phyloP scores from a whole-genome alignment of 306 rosid species.

The Aeschynomene evenia region DNA sequence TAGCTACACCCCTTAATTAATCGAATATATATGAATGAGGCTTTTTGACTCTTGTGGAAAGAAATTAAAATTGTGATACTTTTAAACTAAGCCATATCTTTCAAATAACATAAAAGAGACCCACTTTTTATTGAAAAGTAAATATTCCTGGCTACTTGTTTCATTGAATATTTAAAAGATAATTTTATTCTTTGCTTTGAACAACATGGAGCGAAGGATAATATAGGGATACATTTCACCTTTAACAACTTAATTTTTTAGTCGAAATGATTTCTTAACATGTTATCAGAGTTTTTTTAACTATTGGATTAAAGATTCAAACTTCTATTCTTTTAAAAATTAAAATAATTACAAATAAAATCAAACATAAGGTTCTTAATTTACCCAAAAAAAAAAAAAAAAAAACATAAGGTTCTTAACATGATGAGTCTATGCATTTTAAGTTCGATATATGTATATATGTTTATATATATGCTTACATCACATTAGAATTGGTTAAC shows the following conservation, averaged over 20 bases:
- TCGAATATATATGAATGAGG: conserved; percentile 29
- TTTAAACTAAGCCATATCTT: conserved; percentile 3
- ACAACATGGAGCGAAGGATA: conserved; percentile 9
- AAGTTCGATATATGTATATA: too few species aligned
- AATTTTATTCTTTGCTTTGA: conserved; percentile 27
- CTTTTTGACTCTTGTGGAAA: conserved; percentile 33
- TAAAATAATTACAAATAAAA: too few species aligned
- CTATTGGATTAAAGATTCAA: too few species aligned
- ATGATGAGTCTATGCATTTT: too few species aligned
- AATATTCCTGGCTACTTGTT: conserved; percentile 16
- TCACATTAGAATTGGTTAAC: too few species aligned
- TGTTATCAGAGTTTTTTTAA: too few species aligned
- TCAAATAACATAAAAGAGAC: conserved; percentile 8
- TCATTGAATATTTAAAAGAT: conserved; percentile 35
- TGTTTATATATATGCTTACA: too few species aligned
- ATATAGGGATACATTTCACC: conserved; percentile 26
- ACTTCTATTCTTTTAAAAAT: too few species aligned
- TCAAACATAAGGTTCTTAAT: too few species aligned
- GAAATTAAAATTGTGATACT: not conserved
- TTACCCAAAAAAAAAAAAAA: too few species aligned
- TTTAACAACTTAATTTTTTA: not conserved
- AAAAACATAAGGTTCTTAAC: too few species aligned
- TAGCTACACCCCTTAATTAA: conserved; percentile 2
- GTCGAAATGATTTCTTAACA: too few species aligned
- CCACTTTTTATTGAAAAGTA: not conserved